phyloP scores from a whole-genome alignment of 2,329 filamentous ascomycete species.

The Claviceps spartinae region DNA sequence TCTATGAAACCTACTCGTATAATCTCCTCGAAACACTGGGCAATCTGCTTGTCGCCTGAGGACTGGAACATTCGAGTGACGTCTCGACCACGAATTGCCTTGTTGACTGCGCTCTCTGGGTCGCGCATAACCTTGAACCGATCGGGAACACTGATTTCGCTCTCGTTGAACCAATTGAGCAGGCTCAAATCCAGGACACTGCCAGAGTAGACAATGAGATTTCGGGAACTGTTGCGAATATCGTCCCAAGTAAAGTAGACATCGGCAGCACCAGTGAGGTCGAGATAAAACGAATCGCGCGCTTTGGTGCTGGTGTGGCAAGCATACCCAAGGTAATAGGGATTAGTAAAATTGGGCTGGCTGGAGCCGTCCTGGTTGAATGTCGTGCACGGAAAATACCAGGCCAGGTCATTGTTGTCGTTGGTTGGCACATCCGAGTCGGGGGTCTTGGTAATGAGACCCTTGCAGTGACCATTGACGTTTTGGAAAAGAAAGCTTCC shows the following conservation, averaged over 20 bases:
- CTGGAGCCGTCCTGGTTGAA: conserved; percentile 91
- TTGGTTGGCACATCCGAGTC: conserved; percentile 72
- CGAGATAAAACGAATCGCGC: conserved; percentile 62
- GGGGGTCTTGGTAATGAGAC: conserved; percentile 58
- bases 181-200: conserved; percentile 85
- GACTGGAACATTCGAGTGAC: conserved; percentile 80
- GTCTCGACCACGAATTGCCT: conserved; percentile 65
- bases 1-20: conserved; percentile 94
- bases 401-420: conserved; percentile 58
- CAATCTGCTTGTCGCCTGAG: conserved; percentile 63
- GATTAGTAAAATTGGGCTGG: conserved; percentile 56
- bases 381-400: conserved; percentile 90
- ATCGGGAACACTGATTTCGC: conserved; percentile 60
- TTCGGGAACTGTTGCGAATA: conserved; percentile 74
- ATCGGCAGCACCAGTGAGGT: conserved; percentile 57
- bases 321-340: conserved; percentile 70
- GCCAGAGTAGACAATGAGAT: conserved; percentile 87
- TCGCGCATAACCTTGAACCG: conserved; percentile 70
- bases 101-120: conserved; percentile 44
- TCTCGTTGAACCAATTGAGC: conserved; percentile 76
- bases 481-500: conserved; percentile 97
- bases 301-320: conserved; percentile 68
- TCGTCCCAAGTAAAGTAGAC: conserved; percentile 97
- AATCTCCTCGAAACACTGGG: conserved; percentile 80
- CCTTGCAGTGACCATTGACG: conserved; percentile 94